Evolutionary conservation across 495 filamentous ascomycete species (phyloP).

Genomic region (Xanthoparmelia taractica): DNA sequence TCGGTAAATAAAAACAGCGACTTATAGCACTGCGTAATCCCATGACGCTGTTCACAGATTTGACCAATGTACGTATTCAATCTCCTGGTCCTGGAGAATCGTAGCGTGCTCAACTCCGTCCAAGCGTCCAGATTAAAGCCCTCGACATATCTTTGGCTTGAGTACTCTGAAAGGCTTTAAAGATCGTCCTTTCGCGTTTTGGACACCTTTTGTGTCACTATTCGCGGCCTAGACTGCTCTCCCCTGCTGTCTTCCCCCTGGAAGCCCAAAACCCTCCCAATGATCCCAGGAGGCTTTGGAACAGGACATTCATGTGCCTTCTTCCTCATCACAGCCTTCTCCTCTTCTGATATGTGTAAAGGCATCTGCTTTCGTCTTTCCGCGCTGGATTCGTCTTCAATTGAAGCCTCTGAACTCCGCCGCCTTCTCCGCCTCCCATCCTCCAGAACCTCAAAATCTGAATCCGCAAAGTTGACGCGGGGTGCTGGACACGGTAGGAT

Average conservation of each 20-base stretch:
- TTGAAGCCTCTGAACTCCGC: neutral
- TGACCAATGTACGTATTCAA: neutral
- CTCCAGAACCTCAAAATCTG: slow-evolving; percentile 46
- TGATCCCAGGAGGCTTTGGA: slow-evolving; percentile 68
- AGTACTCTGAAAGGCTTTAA: neutral
- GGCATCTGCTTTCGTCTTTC: slow-evolving; percentile 27
- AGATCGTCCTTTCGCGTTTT: neutral
- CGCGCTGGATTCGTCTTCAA: slow-evolving; percentile 40
- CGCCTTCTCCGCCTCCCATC: slow-evolving; percentile 35
- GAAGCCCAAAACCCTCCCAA: slow-evolving; percentile 71
- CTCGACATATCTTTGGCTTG: neutral
- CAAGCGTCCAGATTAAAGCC: neutral
- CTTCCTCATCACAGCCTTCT: slow-evolving; percentile 26
- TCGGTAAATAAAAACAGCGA: neutral
- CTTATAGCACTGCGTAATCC: no score
- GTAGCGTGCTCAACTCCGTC: neutral
- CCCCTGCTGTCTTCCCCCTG: slow-evolving; percentile 27
- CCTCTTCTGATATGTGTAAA: slow-evolving; percentile 22
- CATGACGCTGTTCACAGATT: neutral
- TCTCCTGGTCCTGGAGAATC: no score
- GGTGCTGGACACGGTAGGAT: slow-evolving; percentile 87
- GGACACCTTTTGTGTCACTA: slow-evolving; percentile 2
- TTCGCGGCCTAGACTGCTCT: neutral
- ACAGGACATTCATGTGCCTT: slow-evolving; percentile 61
- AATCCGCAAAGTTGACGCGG: slow-evolving; percentile 64